Evolutionary conservation across 140 eudicot genomes (phyloP), one percentile per base, ranked within the genome.

Genomic region (Cichorium intybus): DNA sequence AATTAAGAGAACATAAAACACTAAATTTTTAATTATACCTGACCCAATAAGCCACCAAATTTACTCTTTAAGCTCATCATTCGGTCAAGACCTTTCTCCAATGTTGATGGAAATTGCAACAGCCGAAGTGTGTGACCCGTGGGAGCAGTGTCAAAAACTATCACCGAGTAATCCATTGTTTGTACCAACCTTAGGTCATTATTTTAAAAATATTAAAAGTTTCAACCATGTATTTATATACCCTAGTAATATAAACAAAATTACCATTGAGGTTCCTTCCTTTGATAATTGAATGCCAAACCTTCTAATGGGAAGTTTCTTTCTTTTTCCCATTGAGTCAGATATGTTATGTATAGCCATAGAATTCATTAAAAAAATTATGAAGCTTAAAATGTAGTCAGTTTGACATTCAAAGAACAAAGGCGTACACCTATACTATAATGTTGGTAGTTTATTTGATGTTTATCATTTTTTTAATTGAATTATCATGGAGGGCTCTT

Each of bases 81-180:
- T 78, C 84, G 84, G 28, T 81, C 66, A 70, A 93, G 95, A 51
- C 99, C 99, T 71, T 88, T 93, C 70, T 93, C 99, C 71, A 93
- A 78, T 12, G 99, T 93, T 50, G 99, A 77, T 39, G 99, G 99
- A 70, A 88, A 93, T 53, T 93, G 99, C 67, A 93, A 75, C 11
- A 93, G 74, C 54, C 99, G 97, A 34, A 93, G 97, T 4, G 99
- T 93, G 77, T 93, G 99, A 6, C 97, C 99, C 12, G 97, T 88
- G 27, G 99, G 99, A 77, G 99, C 99, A 48, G 99, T 93, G 74
- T 93, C 99, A 69, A 93, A 93, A 56, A 93, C 99, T 72, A 93
- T 93, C 55, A 86, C 94, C 31, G 99, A 93, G 71, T 93, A 93
- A 70, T 93, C 99, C 99, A 93, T 85, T 24, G 99, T 83, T 75